Base-by-base conservation (phyloP, 148 eudicot species). In the Chenopodium quinoa region DNA sequence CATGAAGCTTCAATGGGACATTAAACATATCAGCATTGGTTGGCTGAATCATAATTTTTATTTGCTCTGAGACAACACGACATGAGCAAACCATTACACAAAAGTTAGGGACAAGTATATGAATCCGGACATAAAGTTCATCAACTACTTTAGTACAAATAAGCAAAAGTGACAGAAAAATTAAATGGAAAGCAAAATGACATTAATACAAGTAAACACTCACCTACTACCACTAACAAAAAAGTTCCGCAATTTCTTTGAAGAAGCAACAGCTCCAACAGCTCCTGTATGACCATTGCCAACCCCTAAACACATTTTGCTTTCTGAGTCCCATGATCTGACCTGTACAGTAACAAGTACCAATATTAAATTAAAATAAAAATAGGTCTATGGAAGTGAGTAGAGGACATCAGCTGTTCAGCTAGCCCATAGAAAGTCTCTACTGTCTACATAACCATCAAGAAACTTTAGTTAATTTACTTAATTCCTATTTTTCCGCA, bases 191-290 rank as follows among this genome's bases (percentile, higher is more conserved):
- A 14, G 37, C 31, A 34, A 68, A 54, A 5, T 29, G 3, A 60
- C 13, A n/a, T 19, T 25, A 23, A 74, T 46, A 75, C n/a, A 14
- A 31, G 13, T 63, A 29, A 65, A 76, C 17, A 54, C 82, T 85
- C 83, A 95, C 98, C 97, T 94, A 82, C 99, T 94, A 75, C 97
- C 99, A 64, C 99, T 96, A 75, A 96, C 95, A 84, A 94, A 86
- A 68, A 96, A 96, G 88, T 91, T 87, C 9, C 86, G 86, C 58
- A 60, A 83, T 83, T 92, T 94, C 89, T 90, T 91, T 20, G 99
- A 91, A 79, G 91, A 92, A 82, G 97, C 92, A 90, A 96, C 94
- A 77, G 98, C 97, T 82, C 97, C 98, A 87, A 96, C 94, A 86
- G 93, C 97, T 77, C 90, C 95, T 89, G 89, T 85, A 86, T 96